A percentile compares a stretch with the other conserved stretches of the same genome.
These are phyloP conservation scores for Mycena vitilis DNA, from an alignment of 768 basidiomycete genomes.

Conservation along the genomic window DNA sequence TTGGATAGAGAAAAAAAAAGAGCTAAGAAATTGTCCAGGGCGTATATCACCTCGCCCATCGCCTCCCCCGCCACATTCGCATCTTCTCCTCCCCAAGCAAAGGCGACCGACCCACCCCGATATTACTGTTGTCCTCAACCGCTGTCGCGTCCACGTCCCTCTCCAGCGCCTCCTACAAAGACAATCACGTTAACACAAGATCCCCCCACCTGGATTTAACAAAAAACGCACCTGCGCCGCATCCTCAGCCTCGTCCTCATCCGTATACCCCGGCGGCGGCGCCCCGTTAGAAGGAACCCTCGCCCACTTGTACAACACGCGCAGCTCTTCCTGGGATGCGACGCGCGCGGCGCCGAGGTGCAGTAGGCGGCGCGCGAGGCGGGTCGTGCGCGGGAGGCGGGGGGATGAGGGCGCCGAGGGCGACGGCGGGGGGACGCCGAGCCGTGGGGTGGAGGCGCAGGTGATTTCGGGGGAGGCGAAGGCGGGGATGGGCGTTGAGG, in stretches of 20 bases:
- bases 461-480: slow-evolving; percentile 20
- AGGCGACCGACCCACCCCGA: no score
- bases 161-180: no score
- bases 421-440: neutral
- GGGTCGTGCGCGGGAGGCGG: slow-evolving; percentile 11
- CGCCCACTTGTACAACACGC: slow-evolving; percentile 25
- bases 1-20: no score
- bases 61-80: slow-evolving; percentile 3
- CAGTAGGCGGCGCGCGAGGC: slow-evolving; percentile 19
- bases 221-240: no score
- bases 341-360: slow-evolving; percentile 15
- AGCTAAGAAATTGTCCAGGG: no score
- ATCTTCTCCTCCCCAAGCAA: neutral
- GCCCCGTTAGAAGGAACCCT: neutral
- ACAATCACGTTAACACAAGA: no score
- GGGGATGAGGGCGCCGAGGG: neutral
- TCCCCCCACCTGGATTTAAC: no score
- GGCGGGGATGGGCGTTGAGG: slow-evolving; percentile 2
- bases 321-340: slow-evolving; percentile 24
- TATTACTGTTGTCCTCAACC: no score
- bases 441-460: slow-evolving; percentile 10
- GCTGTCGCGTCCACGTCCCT: no score
- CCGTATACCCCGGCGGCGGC: no score
- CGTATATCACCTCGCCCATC: neutral
- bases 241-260: no score